Evolutionary conservation across 352 stramenopile species (phyloP), one percentile per base, ranked within the genome.

Genomic region (Globisporangium spiculum): DNA sequence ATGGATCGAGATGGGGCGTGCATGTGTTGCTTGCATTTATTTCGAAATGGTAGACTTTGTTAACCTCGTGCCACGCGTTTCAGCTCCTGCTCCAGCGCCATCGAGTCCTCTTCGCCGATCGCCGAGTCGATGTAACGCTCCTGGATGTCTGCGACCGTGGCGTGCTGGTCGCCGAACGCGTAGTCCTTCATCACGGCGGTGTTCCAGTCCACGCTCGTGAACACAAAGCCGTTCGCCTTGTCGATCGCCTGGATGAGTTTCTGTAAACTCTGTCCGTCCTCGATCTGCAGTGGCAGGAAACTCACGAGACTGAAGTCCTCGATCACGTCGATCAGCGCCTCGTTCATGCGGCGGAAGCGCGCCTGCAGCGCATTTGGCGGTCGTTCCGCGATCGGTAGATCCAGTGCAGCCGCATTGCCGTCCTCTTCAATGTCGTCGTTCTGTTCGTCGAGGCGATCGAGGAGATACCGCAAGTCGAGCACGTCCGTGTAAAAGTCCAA

Each of bases 401-500:
- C 74, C 16, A 84, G 68, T 7, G 70, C 67, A 1, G 82, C 75
- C 20, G 36, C 32, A 16, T 54, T 56, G 26, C 75, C 66, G 26
- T 83, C 72, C n/a, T 83, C 72, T 46, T 83, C 72, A 18, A 84
- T 71, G 16, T 81, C 72, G 16, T 83, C 75, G 59, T 86, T 84
- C 26, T 78, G 78, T n/a, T 89, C 80, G 65, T 95, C 86, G 20
- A 96, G 71, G 20, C 84, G 85, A 66, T 96, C 84, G 38, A 96
- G 74, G 10, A 96, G 72, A 52, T 92, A 94, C 61, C 88, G 83
- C 55, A 96, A 65, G 48, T 96, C 88, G n/a, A 94, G 68, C 10
- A 96, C 86, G 50, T 96, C 88, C 48, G 88, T 96, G 73, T 96
- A 96, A 65, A 94, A 96, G 67, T 96, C 88, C 66, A 96, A 80